phyloP scores from a whole-genome alignment of 1,139 yeast species.

The Geotrichum reessii region DNA sequence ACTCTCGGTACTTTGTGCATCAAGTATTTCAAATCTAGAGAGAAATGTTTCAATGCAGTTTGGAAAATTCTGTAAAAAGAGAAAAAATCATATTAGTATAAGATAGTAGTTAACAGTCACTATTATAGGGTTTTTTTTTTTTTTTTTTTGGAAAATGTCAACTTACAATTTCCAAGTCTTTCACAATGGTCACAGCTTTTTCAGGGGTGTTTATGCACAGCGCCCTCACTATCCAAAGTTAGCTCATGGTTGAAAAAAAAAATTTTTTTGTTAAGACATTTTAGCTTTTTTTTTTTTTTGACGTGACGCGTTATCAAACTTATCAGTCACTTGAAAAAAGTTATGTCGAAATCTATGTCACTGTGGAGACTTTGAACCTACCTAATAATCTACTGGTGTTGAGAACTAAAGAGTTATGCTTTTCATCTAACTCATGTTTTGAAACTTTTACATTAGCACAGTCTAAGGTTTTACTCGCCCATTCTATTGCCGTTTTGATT shows the following conservation, averaged over 20 bases:
- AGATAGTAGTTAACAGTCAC: conserved; percentile 3
- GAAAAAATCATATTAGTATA: too few relatives aligned
- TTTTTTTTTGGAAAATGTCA: neutral
- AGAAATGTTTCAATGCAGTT: conserved; percentile 18
- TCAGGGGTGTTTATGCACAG: conserved; percentile 16
- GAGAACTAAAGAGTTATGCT: conserved; percentile 7
- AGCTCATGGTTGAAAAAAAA: neutral
- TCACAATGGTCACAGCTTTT: conserved; percentile 17
- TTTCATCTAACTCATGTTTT: neutral
- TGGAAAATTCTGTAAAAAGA: conserved; percentile 12
- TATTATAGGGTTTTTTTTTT: neutral
- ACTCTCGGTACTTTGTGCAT: conserved; percentile 12
- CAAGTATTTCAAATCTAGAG: conserved; percentile 19
- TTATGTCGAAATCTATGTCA: too few relatives aligned
- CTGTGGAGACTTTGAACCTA: neutral
- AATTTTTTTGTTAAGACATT: too few relatives aligned
- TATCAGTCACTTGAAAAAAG: too few relatives aligned
- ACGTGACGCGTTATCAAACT: neutral
- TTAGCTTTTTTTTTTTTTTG: neutral
- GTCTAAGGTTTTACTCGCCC: conserved; percentile 15
- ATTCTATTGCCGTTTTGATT: conserved; percentile 6
- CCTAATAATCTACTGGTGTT: conserved; percentile 16
- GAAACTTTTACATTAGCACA: neutral
- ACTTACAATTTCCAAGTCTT: conserved; percentile 18
- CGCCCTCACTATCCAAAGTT: conserved; percentile 12